Evolutionary conservation across 306 rosid species (phyloP), one percentile per base, ranked within the genome.

Genomic region (Carpinus fangiana): DNA sequence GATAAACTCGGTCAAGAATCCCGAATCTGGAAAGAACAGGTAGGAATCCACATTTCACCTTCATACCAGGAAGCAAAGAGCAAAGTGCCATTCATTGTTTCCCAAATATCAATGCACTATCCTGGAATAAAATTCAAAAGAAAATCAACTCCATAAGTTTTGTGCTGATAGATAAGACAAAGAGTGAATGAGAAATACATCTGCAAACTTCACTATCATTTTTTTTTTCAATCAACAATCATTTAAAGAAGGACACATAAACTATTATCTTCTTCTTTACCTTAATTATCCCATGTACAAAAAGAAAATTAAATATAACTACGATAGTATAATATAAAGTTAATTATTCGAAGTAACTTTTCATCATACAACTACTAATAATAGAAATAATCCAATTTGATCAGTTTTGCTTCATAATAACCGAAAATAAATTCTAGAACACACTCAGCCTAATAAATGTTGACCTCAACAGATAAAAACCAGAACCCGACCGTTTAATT

Each of bases 51-150:
- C 67, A 61, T 61, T 28, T 59, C 36, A 8, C 21, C 34, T 48
- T 70, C 56, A 34, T n/a, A 21, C 61, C 74, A 70, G 51, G 51
- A 45, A 41, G 69, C 57, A 51, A 75, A 45, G 41, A 67, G 73
- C 74, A 51, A 53, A 26, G 59, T 23, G 65, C 5, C 62, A 16
- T 68, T 59, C 56, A 31, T 23, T 41, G 72, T 51, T 76, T 69
- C 74, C 70, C 76, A 73, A 59, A 55, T 57, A 73, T 59, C 66
- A 52, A 78, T 47, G 56, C 76, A 46, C 72, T 60, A 55, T 76
- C 82, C 87, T 85, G 85, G 79, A 69, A 52, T 83, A 77, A 54
- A 38, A 41, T 20, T 20, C 13, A 55, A 62, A 31, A 38, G 71
- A 65, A 73, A 38, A 79, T 75, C 65, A 62, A 55, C 47, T 43